Evolutionary conservation across 257 asterid genomes (phyloP), one percentile per base, ranked within the genome.

Genomic region (Cruciata laevipes): DNA sequence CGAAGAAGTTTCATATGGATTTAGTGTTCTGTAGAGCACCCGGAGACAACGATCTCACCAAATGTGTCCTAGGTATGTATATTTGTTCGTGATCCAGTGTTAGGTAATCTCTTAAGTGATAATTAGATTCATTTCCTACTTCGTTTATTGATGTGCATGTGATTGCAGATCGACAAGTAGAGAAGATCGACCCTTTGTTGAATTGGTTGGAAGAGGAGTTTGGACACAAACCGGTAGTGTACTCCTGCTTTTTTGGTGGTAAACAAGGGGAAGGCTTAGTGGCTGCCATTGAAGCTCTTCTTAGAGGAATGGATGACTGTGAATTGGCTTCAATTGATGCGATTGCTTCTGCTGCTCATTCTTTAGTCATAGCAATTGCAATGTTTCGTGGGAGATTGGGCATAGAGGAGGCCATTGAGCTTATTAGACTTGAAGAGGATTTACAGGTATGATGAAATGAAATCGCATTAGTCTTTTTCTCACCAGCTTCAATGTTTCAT

Each of bases 341-440:
- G 47, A 83, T 94, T 74, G 86, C 99, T 77, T 73, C 96, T 35
- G 83, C 97, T 61, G 94, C 96, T 12, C 97, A 90, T 79, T 94
- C 97, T 68, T 70, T 94, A 77, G 69, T 77, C 56, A 87, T 90
- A 76, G 95, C 99, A 13, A 74, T 93, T 53, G 97, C 86, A 68
- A 65, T 90, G 24, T 73, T 71, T 69, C 86, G 84, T 70, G 96
- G 87, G 55, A 80, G 67, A 60, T 77, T 94, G 80, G 78, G 75
- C 25, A 82, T 94, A 37, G 92, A 90, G 73, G 89, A 88, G 78
- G 96, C 96, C 37, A 75, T 94, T 60, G 96, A 90, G 81, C 76
- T 90, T 79, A 75, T 88, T 73, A 83, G 97, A 79, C 85, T 94
- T n/a, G 97, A 93, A 83, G 99, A 94, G 83, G 95, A 94, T 81